Evolutionary conservation across 768 basidiomycete species (phyloP), one percentile per base, ranked within the genome.

Genomic region (Boletus reticulatus): DNA sequence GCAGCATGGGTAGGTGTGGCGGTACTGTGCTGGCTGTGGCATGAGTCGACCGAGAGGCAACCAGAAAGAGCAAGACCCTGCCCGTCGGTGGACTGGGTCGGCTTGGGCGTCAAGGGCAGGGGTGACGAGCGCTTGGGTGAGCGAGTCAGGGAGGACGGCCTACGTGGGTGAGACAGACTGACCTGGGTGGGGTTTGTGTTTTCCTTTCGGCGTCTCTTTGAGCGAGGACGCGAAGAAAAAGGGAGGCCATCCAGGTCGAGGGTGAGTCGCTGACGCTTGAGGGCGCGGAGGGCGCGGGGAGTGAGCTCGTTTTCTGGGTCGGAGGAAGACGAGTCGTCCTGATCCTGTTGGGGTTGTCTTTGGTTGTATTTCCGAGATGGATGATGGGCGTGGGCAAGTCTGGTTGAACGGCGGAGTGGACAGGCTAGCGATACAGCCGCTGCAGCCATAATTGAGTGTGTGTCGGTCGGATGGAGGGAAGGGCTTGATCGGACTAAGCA

Each of bases 261-360:
- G 1, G 71, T 20, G 60, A 69, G 69, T 1, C 71, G 69, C 29
- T 63, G 69, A 6, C 70, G 70, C 29, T 71, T 71, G 63, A 71
- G 69, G 0, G 70, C 70, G 42, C 70, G 71, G 42, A 71, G 71
- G 2, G 70, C 70, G 51, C 70, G 69, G 38, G 70, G 70, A 0
- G 70, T 71, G 55, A 71, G 70, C 36, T 72, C 68, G 62, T 67
- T 66, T 32, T 69, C 67, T 27, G 56, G 59, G 59, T 67, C 66
- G 6, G 53, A 55, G 7, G 59, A 64, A 38, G 59, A 65, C 0
- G 58, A 56, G 57, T 67, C 63, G 32, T 58, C 56, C 32, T 61
- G 49, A 41, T 32, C 48, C 6, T 37, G 55, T 13, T 16, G 32
- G 31, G 31, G 53, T 6, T 17, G 6, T 5, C 39, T 56, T 17